These are phyloP conservation scores for Cystobasidium slooffiae DNA, from an alignment of 1,284 basidiomycete species.

Conservation along the genomic window DNA sequence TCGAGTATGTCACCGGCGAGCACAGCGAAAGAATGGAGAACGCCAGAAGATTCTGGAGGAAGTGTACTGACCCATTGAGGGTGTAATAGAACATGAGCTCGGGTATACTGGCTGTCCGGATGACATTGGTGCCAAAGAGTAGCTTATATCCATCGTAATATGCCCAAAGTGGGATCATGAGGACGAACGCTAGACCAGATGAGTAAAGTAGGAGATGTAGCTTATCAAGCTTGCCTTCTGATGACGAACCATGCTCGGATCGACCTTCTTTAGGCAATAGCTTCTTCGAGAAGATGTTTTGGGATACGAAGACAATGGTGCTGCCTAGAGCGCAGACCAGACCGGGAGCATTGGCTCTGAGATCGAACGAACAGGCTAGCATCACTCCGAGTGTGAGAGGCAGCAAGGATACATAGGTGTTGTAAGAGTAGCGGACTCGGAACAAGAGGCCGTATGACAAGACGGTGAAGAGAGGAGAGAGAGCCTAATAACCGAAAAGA, in stretches of 20 bases:
- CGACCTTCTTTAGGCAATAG: slow-evolving; percentile 73
- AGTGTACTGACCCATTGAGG: slow-evolving; percentile 93
- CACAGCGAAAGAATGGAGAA: slow-evolving; percentile 94
- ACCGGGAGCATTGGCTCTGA: slow-evolving; percentile 79
- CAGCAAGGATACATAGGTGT: slow-evolving; percentile 91
- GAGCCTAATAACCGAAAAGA: slow-evolving; percentile 65
- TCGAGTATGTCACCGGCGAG: slow-evolving; percentile 97
- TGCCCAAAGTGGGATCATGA: slow-evolving; percentile 93
- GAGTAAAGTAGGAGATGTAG: slow-evolving; percentile 95
- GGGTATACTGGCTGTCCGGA: slow-evolving; percentile 47
- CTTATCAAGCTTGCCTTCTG: slow-evolving; percentile 79
- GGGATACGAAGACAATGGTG: slow-evolving; percentile 92
- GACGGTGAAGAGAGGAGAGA: slow-evolving; percentile 96
- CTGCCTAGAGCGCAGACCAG: slow-evolving; percentile 90
- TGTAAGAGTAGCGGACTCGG: slow-evolving; percentile 84
- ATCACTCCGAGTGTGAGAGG: slow-evolving; percentile 95
- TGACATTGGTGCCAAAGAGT: slow-evolving; percentile 44
- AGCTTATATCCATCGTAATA: slow-evolving; percentile 75
- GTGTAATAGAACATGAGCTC: slow-evolving; percentile 70
- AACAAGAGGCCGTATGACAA: slow-evolving; percentile 90
- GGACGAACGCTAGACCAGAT: slow-evolving; percentile 86
- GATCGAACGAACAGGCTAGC: slow-evolving; percentile 92
- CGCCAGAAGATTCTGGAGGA: slow-evolving; percentile 94
- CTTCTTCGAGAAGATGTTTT: slow-evolving; percentile 99
- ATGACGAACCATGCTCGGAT: slow-evolving; percentile 56